phyloP scores from a whole-genome alignment of 2,329 filamentous ascomycete genomes.

The Alternaria infectoria region DNA sequence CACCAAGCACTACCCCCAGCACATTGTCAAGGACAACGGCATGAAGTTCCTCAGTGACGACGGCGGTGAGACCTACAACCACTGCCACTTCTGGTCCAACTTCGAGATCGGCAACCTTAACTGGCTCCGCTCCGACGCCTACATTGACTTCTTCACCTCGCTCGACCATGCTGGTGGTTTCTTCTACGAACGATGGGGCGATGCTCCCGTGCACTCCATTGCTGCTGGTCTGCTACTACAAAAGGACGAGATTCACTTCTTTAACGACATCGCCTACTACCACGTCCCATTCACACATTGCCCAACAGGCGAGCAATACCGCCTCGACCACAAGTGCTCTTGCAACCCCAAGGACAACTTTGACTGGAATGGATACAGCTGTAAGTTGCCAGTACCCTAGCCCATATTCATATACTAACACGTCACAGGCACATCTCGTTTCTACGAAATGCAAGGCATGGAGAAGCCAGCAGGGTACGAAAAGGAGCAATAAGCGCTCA shows the following conservation, averaged over 20 bases:
- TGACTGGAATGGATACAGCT: slow-evolving; percentile 99
- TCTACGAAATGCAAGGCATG: slow-evolving; percentile 81
- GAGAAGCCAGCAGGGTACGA: slow-evolving; percentile 87
- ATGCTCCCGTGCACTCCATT: slow-evolving; percentile 98
- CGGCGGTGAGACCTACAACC: slow-evolving; percentile 89
- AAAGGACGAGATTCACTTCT: slow-evolving; percentile 97
- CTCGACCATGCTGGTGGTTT: slow-evolving; percentile 93
- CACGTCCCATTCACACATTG: slow-evolving; percentile 98
- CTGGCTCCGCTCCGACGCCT: slow-evolving; percentile 89
- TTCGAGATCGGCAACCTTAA: slow-evolving; percentile 95
- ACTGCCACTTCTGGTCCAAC: slow-evolving; percentile 99
- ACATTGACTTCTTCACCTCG: slow-evolving; percentile 87
- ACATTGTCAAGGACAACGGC: slow-evolving; percentile 82
- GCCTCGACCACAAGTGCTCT: slow-evolving; percentile 85
- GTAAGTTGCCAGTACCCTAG: slow-evolving; percentile 61
- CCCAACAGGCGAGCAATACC: slow-evolving; percentile 84
- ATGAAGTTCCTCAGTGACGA: slow-evolving; percentile 94
- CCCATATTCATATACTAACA: slow-evolving; percentile 13
- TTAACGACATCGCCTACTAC: slow-evolving; percentile 98
- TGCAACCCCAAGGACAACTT: slow-evolving; percentile 98
- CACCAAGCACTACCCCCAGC: slow-evolving; percentile 86
- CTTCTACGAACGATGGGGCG: slow-evolving; percentile 98
- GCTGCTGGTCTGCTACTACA: slow-evolving; percentile 84
- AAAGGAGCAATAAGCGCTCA: slow-evolving; percentile 60
- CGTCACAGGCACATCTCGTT: slow-evolving; percentile 82